Base-by-base conservation (phyloP, 139 green algal genomes). In the Chlorella sp. region DNA sequence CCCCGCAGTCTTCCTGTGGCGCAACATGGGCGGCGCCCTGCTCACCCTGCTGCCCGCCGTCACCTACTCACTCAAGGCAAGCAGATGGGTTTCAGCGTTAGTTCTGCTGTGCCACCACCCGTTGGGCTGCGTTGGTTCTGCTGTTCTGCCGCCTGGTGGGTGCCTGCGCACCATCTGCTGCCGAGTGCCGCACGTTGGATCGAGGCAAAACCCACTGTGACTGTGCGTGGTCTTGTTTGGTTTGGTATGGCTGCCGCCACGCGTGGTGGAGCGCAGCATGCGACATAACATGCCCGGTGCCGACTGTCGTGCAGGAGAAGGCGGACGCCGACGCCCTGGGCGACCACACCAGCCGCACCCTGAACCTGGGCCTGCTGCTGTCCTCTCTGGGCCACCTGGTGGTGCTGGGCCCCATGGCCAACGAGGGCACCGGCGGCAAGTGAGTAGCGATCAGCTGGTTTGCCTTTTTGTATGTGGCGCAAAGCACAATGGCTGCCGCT, bases 21-120 rank as follows among this genome's bases (percentile, higher is more conserved):
- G 87, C 36, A 75, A 82, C 34, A 69, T 88, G 73, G 87, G 84
- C 46, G 86, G 73, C 40, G 64, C 64, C 32, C 70, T 90, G 60
- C 72, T 91, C n/a, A 88, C 87, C 28, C 30, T 91, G 46, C 64
- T 91, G 32, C 87, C 87, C 43, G 72, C 84, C 41, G 85, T 91
- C 19, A 85, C 86, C 28, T 85, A 73, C 68, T 76, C 58, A 17
- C 82, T 90, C 24, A 90, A 89, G 85, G 81, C 70, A 54, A 54
- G 46, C 46, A 17, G 46, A 7, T 17, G 7, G 46, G 8, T 54
- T 7, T n/a, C n/a, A n/a, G n/a, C n/a, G n/a, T n/a, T n/a, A n/a
- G n/a, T n/a, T n/a, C n/a, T n/a, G n/a, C n/a, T n/a, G n/a, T n/a
- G n/a, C n/a, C n/a, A n/a, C n/a, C n/a, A n/a, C n/a, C n/a, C n/a